phyloP scores from a whole-genome alignment of 129 eudicot species.

The Arctium minus region DNA sequence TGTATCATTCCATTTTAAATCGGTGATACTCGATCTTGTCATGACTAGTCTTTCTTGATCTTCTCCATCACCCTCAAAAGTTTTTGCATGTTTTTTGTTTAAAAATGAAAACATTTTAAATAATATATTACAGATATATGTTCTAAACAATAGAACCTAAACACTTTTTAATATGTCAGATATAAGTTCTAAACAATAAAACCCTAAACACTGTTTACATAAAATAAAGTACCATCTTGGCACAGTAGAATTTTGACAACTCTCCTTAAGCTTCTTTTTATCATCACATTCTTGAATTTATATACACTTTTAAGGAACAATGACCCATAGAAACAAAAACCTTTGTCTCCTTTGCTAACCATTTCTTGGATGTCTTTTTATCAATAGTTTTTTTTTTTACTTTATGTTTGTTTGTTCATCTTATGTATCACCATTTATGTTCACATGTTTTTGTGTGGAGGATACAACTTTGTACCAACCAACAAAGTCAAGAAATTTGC shows the following conservation, averaged over 20 bases:
- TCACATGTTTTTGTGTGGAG: slow-evolving; percentile 43
- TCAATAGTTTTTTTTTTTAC: not conserved
- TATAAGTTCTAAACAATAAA: not conserved
- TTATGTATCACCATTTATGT: slow-evolving; percentile 29
- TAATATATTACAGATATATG: not conserved
- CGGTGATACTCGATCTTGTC: not conserved
- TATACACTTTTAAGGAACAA: slow-evolving; percentile 29
- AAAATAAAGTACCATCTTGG: slow-evolving; percentile 8
- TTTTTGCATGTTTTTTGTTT: not conserved
- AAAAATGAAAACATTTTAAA: not conserved
- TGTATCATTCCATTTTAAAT: not conserved
- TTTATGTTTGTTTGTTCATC: slow-evolving; percentile 23
- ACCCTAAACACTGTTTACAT: not conserved
- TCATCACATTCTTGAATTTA: slow-evolving; percentile 20
- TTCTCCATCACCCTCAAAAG: not conserved
- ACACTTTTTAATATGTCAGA: not conserved
- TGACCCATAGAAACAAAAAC: slow-evolving; percentile 19
- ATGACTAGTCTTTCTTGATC: not conserved
- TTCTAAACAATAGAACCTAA: not conserved
- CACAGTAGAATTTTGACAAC: slow-evolving; percentile 1
- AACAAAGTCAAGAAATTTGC: slow-evolving; percentile 16
- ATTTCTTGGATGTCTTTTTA: slow-evolving; percentile 22
- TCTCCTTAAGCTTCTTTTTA: slow-evolving; percentile 11
- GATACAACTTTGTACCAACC: slow-evolving; percentile 32
- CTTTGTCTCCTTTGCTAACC: slow-evolving; percentile 14